Evolutionary conservation across 441 rosid species (phyloP), one percentile per base, ranked within the genome.

Genomic region (Breynia disticha): DNA sequence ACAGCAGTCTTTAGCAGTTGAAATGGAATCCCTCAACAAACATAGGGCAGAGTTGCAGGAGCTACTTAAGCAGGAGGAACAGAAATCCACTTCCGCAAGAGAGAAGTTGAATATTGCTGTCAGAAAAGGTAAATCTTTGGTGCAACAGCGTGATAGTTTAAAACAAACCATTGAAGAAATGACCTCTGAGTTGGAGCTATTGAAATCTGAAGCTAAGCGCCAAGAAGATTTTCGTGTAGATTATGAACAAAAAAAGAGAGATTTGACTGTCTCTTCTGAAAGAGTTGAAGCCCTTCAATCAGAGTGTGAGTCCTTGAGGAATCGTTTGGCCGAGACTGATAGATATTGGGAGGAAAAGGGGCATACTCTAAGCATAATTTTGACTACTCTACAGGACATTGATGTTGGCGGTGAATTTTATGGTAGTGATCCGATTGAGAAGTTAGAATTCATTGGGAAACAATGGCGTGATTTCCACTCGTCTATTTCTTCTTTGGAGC

Each of bases 91-190:
- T 63, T 81, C 96, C 58, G 64, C 68, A 4, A 83, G 95, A 67
- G 99, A 95, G 76, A 95, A 91, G 72, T 60, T 95, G 74, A 86
- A 81, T 64, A 81, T 88, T 69, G 99, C 98, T 47, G 97, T 95
- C 68, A 77, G 95, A 69, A 95, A 95, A 84, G 98, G 99, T 59
- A 95, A 95, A 73, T 82, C 83, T 19, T 76, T 95, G 80, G 95
- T 95, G 76, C 98, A 90, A 67, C 85, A 76, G 51, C 86, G 93
- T 62, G 97, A 95, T 75, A 66, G 74, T 66, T 74, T 90, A 74
- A 86, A 90, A 65, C 90, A 84, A 76, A 78, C 78, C 50, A 72
- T 84, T 63, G 96, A 88, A 76, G 87, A 68, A 74, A 70, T 80
- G 83, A 83, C 58, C 55, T 14, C 57, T 16, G 94, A 90, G 71